These are phyloP conservation scores for Phylloboletellus chloephorus DNA, from an alignment of 1,284 basidiomycete species.

Conservation along the genomic window DNA sequence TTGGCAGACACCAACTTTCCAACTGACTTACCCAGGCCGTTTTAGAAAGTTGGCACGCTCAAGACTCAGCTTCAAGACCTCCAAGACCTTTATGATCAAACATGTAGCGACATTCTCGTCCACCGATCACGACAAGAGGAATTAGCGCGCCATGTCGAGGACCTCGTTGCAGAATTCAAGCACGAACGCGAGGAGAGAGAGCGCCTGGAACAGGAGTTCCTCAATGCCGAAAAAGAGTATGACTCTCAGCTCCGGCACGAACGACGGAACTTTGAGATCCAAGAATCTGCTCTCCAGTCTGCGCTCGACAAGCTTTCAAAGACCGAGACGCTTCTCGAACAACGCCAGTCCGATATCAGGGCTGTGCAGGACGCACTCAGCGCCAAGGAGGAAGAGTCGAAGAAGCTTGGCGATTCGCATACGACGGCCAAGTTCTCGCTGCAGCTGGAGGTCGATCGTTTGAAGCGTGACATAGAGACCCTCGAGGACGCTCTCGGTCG, in stretches of 20 bases:
- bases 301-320: conserved; percentile 58
- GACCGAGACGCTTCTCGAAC: conserved; percentile 53
- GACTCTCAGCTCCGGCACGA: conserved; percentile 55
- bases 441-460: conserved; percentile 85
- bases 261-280: conserved; percentile 57
- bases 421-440: conserved; percentile 82
- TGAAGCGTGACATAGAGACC: conserved; percentile 79
- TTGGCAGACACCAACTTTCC: conserved; percentile 1
- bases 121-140: conserved; percentile 69
- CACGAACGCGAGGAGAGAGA: conserved; percentile 53
- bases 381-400: conserved; percentile 53
- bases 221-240: conserved; percentile 52
- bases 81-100: conserved; percentile 55
- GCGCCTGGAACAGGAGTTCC: conserved; percentile 50
- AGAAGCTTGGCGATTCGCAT: conserved; percentile 65
- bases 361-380: conserved; percentile 73
- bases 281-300: conserved; percentile 60
- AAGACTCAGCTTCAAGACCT: conserved; percentile 62
- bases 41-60: conserved; percentile 58
- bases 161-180: conserved; percentile 62
- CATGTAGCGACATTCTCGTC: conserved; percentile 52
- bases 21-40: conserved; percentile 6
- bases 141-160: conserved; percentile 69
- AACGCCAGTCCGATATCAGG: conserved; percentile 68
- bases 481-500: conserved; percentile 78